Base-by-base conservation (phyloP, 495 filamentous ascomycete genomes). In the Podospora pseudoanserina region DNA sequence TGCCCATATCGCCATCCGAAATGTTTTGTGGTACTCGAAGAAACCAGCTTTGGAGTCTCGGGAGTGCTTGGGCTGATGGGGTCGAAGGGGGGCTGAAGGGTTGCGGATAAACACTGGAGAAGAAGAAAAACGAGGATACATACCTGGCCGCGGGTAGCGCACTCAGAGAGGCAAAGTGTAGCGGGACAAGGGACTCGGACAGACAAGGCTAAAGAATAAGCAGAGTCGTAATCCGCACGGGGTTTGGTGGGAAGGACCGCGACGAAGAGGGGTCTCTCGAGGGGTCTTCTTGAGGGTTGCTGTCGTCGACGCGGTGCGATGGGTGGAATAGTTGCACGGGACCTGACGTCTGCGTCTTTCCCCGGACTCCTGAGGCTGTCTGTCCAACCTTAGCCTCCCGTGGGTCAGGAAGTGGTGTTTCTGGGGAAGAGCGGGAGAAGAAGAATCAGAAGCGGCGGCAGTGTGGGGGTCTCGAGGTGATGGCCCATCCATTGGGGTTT, bases 381-480 rank as follows among this genome's bases (percentile, higher is more conserved):
- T 75, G 71, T 75, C 69, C 73, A 55, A 73, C 73, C 67, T 75
- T 70, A 70, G 68, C 70, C 65, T 54, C 44, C 68, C 72, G 69
- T 70, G 72, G 69, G 68, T 65, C 66, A 68, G 61, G 62, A 63
- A 64, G 58, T 57, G 55, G 60, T 74, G 61, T 73, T 69, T 68
- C 68, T 74, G 72, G 74, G 69, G 67, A 72, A 73, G 74, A 67
- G 70, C 39, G 72, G 73, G 73, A 69, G 67, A 71, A 57, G 66
- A 65, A 44, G 64, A 65, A 64, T 65, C 58, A 65, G 63, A 66
- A 66, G 72, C 68, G 70, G 68, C 68, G 70, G 73, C 72, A 72
- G 75, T 73, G 75, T 77, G 75, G 75, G 75, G 75, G 75, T 77
- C 73, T 75, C 67, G 28, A 54, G 61, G 30, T 20, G 20, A 72